Conservation (phyloP, 805 yeast genomes). For the Candida krabiensis region DNA sequence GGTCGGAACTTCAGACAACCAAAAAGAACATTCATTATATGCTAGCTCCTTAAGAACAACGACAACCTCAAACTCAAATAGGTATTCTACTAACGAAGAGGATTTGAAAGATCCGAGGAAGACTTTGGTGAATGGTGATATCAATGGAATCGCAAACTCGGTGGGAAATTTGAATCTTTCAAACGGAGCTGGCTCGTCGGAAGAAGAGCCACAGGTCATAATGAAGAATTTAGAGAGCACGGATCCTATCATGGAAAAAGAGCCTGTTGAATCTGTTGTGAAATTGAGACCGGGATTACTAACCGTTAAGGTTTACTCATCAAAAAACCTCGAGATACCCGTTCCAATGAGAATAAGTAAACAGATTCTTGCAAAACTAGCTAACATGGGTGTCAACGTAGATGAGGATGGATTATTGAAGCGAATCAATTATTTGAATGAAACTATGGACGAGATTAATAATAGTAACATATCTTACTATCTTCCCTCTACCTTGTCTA, state of each 20-base stretch:
- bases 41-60: constrained; percentile 13
- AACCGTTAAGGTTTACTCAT: constrained; percentile 74
- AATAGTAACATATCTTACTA: constrained; percentile 30
- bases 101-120: constrained; percentile 20
- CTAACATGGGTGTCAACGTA: constrained; percentile 51
- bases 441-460: constrained; percentile 28
- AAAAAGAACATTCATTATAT: constrained; percentile 4
- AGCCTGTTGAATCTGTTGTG: constrained; percentile 6
- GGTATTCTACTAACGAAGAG: constrained; percentile 16
- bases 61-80: constrained; percentile 4
- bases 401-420: constrained; percentile 32
- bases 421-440: constrained; percentile 35
- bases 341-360: constrained; percentile 65
- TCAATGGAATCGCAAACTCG: constrained; percentile 13
- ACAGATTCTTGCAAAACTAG: constrained; percentile 61
- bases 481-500: constrained; percentile 45
- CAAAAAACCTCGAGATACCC: constrained; percentile 68
- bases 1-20: constrained; percentile 1
- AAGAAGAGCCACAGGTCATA: constrained; percentile 21
- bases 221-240: constrained; percentile 30
- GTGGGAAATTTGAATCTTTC: constrained; percentile 13
- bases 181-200: constrained; percentile 2
- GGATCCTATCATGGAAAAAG: constrained; percentile 33
- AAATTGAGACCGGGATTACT: constrained; percentile 62
- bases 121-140: constrained; percentile 22